phyloP scores from a whole-genome alignment of 352 stramenopile genomes.

The Plasmopara halstedii region DNA sequence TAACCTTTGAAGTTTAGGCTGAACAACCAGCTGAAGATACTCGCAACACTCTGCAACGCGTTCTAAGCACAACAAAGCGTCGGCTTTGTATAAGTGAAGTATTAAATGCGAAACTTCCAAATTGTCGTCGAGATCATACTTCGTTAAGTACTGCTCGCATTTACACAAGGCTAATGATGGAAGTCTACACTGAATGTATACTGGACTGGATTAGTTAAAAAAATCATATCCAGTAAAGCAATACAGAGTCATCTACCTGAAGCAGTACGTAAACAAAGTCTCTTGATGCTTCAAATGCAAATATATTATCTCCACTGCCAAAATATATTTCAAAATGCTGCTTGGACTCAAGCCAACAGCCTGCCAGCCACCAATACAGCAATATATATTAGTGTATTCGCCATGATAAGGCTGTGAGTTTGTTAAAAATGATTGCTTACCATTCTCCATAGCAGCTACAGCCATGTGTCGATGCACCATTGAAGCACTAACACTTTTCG shows the following conservation, averaged over 20 bases:
- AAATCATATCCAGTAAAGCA: background rate
- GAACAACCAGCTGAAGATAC: conserved; percentile 28
- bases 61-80: conserved; percentile 70
- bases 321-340: conserved; percentile 32
- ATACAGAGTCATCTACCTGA: conserved; percentile 24
- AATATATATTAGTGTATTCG: conserved; percentile 2
- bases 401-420: background rate
- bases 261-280: conserved; percentile 63
- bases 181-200: conserved; percentile 31
- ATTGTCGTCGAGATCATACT: background rate
- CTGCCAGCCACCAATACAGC: conserved; percentile 7
- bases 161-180: conserved; percentile 37
- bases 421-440: conserved; percentile 10
- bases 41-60: conserved; percentile 46
- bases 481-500: conserved; percentile 4
- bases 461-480: conserved; percentile 30
- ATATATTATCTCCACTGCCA: background rate
- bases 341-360: conserved; percentile 30
- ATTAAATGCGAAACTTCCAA: conserved; percentile 9
- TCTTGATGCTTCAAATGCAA: conserved; percentile 6
- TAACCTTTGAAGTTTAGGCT: conserved; percentile 22
- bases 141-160: conserved; percentile 29
- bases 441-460: conserved; percentile 34
- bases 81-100: conserved; percentile 56
- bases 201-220: background rate